Conservation (phyloP, 1,284 basidiomycete species). For the Papiliotrema terrestris region DNA sequence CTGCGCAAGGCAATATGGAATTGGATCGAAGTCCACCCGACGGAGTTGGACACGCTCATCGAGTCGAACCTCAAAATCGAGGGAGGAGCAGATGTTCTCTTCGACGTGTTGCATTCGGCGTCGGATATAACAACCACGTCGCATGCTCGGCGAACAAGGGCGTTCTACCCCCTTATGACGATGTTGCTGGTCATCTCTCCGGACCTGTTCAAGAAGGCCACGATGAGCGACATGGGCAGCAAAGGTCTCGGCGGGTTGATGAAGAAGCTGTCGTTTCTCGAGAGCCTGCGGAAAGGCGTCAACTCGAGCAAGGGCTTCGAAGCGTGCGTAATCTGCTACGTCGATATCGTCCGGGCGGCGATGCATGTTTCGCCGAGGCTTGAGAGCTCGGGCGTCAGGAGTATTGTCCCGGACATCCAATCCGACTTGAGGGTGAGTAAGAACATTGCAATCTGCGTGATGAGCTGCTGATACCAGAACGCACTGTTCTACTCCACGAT, state of each 20-base stretch:
- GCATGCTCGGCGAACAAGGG: conserved; percentile 49
- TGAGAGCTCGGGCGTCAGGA: conserved; percentile 60
- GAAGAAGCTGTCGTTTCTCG: conserved; percentile 51
- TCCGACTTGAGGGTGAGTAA: conserved; percentile 68
- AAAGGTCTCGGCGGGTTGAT: conserved; percentile 29
- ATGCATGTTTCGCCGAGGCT: conserved; percentile 60
- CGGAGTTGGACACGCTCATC: conserved; percentile 73
- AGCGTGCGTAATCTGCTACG: conserved; percentile 58
- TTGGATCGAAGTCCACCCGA: conserved; percentile 80
- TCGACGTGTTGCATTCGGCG: conserved; percentile 66
- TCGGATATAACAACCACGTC: conserved; percentile 50
- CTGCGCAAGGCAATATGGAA: conserved; percentile 84
- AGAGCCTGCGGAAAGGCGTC: conserved; percentile 45
- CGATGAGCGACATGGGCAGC: conserved; percentile 41
- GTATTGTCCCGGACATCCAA: conserved; percentile 66
- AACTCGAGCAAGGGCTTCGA: conserved; percentile 34
- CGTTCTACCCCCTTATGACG: conserved; percentile 77
- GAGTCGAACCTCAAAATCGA: conserved; percentile 63
- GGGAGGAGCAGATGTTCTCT: conserved; percentile 75
- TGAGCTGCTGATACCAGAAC: conserved; percentile 18
- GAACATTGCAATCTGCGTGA: neutral
- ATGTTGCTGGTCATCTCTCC: conserved; percentile 72
- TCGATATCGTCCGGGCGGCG: conserved; percentile 79
- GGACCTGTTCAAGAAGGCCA: conserved; percentile 60
- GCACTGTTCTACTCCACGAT: conserved; percentile 36